Conservation (phyloP, 2,329 filamentous ascomycete genomes). For the Cryphonectria nitschkei region DNA sequence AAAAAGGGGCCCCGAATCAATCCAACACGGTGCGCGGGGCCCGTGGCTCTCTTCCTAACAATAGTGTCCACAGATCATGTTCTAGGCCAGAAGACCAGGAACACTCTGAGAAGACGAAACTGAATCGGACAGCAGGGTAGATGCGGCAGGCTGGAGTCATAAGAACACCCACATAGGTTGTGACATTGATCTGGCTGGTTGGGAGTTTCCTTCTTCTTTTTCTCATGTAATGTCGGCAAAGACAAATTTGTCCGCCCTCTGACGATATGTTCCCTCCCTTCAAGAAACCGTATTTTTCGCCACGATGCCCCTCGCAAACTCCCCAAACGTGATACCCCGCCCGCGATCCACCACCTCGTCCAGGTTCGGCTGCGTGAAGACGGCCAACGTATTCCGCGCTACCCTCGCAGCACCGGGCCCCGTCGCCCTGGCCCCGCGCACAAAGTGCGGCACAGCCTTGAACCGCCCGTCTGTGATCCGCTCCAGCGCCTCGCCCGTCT, state of each 20-base stretch:
- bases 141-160: background rate
- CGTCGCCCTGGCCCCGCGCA: slow-evolving; percentile 67
- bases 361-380: slow-evolving; percentile 96
- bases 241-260: background rate
- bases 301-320: slow-evolving; percentile 69
- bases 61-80: slow-evolving; percentile 10
- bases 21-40: background rate
- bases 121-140: background rate
- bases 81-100: background rate
- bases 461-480: slow-evolving; percentile 90
- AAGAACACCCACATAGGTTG: background rate
- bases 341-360: slow-evolving; percentile 75
- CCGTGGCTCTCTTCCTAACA: background rate
- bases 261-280: background rate
- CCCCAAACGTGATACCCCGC: slow-evolving; percentile 71
- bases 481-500: slow-evolving; percentile 91
- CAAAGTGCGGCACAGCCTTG: slow-evolving; percentile 94
- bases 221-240: background rate
- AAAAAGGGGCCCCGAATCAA: background rate
- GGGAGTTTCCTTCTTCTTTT: background rate
- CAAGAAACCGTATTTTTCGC: slow-evolving; percentile 60
- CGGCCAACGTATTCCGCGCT: slow-evolving; percentile 86
- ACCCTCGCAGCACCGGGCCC: slow-evolving; percentile 48
- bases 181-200: background rate
- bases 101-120: background rate